These are phyloP conservation scores for Saccharomyces pastorianus DNA, from an alignment of 1,139 yeast genomes.

Conservation along the genomic window DNA sequence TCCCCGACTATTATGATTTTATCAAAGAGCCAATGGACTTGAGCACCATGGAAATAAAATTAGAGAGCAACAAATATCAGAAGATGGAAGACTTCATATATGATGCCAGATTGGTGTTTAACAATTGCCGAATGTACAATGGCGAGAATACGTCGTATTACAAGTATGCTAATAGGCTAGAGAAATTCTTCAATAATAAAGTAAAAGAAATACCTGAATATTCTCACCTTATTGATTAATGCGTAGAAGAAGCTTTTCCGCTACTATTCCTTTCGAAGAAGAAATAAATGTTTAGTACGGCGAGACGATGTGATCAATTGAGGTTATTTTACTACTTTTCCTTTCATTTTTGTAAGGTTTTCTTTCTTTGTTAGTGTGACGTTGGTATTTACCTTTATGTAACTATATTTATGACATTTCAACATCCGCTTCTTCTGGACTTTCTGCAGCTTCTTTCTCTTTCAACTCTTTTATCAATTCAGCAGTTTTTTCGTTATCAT, in stretches of 20 bases:
- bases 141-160: slow-evolving; percentile 85
- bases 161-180: slow-evolving; percentile 86
- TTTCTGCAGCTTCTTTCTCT: slow-evolving; percentile 55
- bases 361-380: neutral
- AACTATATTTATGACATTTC: slow-evolving; percentile 24
- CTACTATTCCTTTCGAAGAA: neutral
- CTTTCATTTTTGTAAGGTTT: neutral
- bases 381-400: slow-evolving; percentile 7
- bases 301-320: neutral
- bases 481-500: slow-evolving; percentile 76
- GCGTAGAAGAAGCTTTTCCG: neutral
- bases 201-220: slow-evolving; percentile 58
- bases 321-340: neutral
- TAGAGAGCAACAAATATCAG: slow-evolving; percentile 87
- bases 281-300: neutral
- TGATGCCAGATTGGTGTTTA: slow-evolving; percentile 78
- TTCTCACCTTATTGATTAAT: slow-evolving; percentile 33
- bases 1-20: slow-evolving; percentile 91
- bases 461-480: slow-evolving; percentile 68
- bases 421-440: slow-evolving; percentile 26
- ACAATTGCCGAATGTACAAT: slow-evolving; percentile 83
- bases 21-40: slow-evolving; percentile 99
- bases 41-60: slow-evolving; percentile 87
- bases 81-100: slow-evolving; percentile 85
- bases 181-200: slow-evolving; percentile 74